These are phyloP conservation scores for Tuber borchii DNA, from an alignment of 495 filamentous ascomycete species.

Conservation along the genomic window DNA sequence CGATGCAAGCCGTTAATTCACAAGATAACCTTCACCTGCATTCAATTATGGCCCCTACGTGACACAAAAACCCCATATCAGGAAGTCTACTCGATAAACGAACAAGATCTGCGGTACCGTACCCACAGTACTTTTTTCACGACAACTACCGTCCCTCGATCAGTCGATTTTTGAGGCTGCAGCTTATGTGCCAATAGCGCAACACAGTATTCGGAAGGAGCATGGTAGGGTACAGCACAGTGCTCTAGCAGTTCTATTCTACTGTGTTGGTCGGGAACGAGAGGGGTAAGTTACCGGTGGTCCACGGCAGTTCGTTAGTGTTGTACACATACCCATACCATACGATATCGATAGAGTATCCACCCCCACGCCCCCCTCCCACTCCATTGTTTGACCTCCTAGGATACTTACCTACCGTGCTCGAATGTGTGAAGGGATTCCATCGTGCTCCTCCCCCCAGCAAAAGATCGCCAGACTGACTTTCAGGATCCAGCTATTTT, in stretches of 20 bases:
- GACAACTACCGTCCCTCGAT: neutral
- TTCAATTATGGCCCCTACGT: neutral
- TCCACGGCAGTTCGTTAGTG: neutral
- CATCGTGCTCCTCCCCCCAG: neutral
- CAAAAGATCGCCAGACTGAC: neutral
- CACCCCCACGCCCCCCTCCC: too few relatives aligned
- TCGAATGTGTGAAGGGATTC: neutral
- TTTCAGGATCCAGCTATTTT: neutral
- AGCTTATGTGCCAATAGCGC: neutral
- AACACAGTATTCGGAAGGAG: too few relatives aligned
- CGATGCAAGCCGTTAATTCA: neutral
- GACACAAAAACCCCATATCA: neutral
- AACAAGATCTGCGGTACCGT: neutral
- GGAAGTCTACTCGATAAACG: conserved; percentile 1
- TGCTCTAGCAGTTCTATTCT: too few relatives aligned
- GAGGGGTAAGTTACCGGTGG: neutral
- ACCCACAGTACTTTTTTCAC: neutral
- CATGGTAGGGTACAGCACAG: too few relatives aligned
- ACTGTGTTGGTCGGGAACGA: too few relatives aligned
- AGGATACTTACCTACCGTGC: neutral
- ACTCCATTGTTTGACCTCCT: neutral
- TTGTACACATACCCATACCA: neutral
- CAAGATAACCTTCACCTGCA: neutral
- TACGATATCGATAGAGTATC: too few relatives aligned
- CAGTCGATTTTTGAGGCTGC: neutral